Evolutionary conservation across 1,284 basidiomycete genomes (phyloP), one percentile per base, ranked within the genome.

Genomic region (Ceratobasidium sp.): DNA sequence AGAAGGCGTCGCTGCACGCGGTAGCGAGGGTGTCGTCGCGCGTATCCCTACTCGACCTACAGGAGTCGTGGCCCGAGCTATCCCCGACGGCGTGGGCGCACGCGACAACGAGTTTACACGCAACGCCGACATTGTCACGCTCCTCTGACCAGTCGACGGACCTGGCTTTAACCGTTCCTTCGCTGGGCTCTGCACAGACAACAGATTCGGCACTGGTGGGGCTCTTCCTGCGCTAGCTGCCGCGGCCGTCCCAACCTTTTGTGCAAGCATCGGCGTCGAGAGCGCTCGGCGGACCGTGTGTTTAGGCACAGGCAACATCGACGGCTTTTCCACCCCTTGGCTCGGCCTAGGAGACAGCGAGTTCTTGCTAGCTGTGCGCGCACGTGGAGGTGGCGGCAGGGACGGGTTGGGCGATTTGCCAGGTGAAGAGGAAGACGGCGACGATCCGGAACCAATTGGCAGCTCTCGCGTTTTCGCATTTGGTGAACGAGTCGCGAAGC

Each of bases 221-320:
- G 49, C 27, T 5, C 16, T 11, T 19, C 16, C 31, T 19, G 29
- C 22, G 34, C 19, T 31, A 14, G 51, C 66, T 1, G 66, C 66
- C 22, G 66, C 66, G 22, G 66, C 66, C 22, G 66, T 69, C 29
- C 66, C 66, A n/a, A 69, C 66, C 34, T 69, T 69, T 59, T 69
- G 66, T 2, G 66, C 54, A 2, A 69, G 22, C 66, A 69, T 69
- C 1, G 66, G 66, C 13, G 66, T 69, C 22, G 66, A 69, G 13
- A 69, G 27, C 22, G 66, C 66, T 48, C 66, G 31, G 19, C 66
- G 66, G 24, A 69, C 66, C 22, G 66, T 69, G 22, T 69, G 66
- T 29, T 69, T 69, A 3, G 66, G 66, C 2, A 69, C 54, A 29
- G 66, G 66, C 53, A 69, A 19, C 66, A 69, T 69, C 13, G 66